phyloP scores from a whole-genome alignment of 257 asterid species.

The Penstemon barbatus region DNA sequence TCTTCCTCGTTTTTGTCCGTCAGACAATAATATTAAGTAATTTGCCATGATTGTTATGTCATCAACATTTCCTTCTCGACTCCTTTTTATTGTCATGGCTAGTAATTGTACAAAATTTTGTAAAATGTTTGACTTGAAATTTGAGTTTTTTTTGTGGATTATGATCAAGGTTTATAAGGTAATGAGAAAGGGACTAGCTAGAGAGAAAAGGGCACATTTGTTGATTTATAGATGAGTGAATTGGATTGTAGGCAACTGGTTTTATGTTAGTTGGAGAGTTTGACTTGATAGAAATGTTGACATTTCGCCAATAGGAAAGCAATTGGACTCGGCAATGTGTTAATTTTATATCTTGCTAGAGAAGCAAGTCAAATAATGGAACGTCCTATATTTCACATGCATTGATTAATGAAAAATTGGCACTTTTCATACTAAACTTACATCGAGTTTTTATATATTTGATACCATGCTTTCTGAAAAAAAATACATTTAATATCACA shows the following conservation, averaged over 20 bases:
- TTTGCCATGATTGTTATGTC: conserved; percentile 39
- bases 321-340: conserved; percentile 16
- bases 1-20: neutral
- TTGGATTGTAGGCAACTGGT: neutral
- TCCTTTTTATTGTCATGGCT: conserved; percentile 32
- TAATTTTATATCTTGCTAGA: conserved; percentile 18
- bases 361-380: conserved; percentile 40
- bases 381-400: neutral
- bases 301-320: conserved; percentile 16
- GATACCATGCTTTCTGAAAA: too few relatives aligned
- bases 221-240: conserved; percentile 19
- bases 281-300: conserved; percentile 30
- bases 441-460: too few relatives aligned
- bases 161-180: conserved; percentile 14
- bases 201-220: neutral
- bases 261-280: conserved; percentile 15
- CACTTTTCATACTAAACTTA: too few relatives aligned
- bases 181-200: conserved; percentile 16
- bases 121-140: too few relatives aligned
- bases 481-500: too few relatives aligned
- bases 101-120: neutral
- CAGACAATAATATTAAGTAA: conserved; percentile 43
- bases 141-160: too few relatives aligned
- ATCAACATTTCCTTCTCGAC: conserved; percentile 28
- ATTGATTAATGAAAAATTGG: neutral